Evolutionary conservation across 1,284 basidiomycete species (phyloP).

Genomic region (Fomitopsis pinicola): DNA sequence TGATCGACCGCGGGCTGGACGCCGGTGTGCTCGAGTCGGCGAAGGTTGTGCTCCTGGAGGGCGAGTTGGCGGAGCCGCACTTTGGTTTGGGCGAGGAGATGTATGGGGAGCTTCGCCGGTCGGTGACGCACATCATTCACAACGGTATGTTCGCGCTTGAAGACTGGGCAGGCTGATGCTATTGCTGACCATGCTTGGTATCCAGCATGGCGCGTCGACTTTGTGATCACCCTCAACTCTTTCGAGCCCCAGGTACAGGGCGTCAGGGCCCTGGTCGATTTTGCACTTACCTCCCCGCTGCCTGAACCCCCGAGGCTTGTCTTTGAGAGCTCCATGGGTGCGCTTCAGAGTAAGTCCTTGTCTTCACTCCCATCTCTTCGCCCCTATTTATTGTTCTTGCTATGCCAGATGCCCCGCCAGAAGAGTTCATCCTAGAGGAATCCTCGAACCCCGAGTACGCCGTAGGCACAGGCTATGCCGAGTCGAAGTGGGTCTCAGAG

Average conservation of each 20-base stretch:
- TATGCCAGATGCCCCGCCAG: neutral
- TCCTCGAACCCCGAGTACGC: constrained; percentile 20
- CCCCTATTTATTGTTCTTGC: neutral
- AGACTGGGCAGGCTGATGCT: neutral
- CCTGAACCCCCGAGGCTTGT: constrained; percentile 20
- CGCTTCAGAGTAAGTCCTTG: constrained; percentile 15
- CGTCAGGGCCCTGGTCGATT: constrained; percentile 15
- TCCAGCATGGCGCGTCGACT: constrained; percentile 34
- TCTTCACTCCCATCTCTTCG: neutral
- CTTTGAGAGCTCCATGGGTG: constrained; percentile 29
- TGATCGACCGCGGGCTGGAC: constrained; percentile 24
- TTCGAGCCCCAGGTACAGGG: constrained; percentile 18
- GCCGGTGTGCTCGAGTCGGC: constrained; percentile 12
- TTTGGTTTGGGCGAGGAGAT: constrained; percentile 21
- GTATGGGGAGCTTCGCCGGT: constrained; percentile 23
- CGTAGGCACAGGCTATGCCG: constrained; percentile 32
- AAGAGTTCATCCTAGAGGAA: constrained; percentile 2
- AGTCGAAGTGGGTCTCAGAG: constrained; percentile 39
- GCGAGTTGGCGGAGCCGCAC: constrained; percentile 15
- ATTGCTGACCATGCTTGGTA: constrained; percentile 7
- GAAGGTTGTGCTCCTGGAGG: constrained; percentile 27
- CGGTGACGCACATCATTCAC: constrained; percentile 28
- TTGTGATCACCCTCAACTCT: constrained; percentile 21
- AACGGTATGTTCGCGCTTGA: constrained; percentile 10
- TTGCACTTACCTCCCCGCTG: constrained; percentile 23